These are phyloP conservation scores for Fomitopsis serialis DNA, from an alignment of 768 basidiomycete species.

Conservation along the genomic window DNA sequence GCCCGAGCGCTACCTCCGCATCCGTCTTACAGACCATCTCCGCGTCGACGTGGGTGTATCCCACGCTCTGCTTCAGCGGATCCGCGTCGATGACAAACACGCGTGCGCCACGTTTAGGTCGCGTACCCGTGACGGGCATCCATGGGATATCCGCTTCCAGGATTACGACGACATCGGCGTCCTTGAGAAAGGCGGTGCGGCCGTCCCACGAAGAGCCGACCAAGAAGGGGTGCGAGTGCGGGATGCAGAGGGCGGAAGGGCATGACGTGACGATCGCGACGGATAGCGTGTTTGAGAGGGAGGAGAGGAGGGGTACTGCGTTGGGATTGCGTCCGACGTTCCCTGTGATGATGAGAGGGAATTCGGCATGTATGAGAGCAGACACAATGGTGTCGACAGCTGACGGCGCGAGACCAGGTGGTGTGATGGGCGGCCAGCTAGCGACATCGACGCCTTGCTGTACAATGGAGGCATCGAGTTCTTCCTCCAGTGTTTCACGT, in stretches of 20 bases:
- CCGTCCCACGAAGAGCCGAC: conserved; percentile 48
- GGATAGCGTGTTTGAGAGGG: conserved; percentile 44
- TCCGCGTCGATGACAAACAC: conserved; percentile 68
- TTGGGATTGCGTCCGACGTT: conserved; percentile 50
- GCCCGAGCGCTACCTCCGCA: conserved; percentile 42
- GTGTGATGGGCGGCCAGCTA: conserved; percentile 49
- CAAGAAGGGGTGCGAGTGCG: conserved; percentile 50
- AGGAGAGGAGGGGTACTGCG: conserved; percentile 39
- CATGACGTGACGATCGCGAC: conserved; percentile 52
- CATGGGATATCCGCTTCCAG: conserved; percentile 64
- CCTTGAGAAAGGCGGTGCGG: conserved; percentile 38
- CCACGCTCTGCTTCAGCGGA: conserved; percentile 46
- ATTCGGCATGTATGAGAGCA: conserved; percentile 27
- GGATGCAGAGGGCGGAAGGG: conserved; percentile 46
- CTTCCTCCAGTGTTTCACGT: conserved; percentile 64
- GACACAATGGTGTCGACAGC: background rate
- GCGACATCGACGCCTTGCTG: conserved; percentile 16
- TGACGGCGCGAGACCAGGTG: conserved; percentile 37
- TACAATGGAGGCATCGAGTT: conserved; percentile 37
- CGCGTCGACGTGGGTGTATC: conserved; percentile 49
- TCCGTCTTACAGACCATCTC: conserved; percentile 59
- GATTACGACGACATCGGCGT: conserved; percentile 60
- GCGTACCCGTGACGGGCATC: conserved; percentile 43
- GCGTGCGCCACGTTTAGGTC: conserved; percentile 36
- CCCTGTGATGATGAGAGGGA: conserved; percentile 62